phyloP scores from a whole-genome alignment of 495 filamentous ascomycete species.

The Glarea lozoyensis region DNA sequence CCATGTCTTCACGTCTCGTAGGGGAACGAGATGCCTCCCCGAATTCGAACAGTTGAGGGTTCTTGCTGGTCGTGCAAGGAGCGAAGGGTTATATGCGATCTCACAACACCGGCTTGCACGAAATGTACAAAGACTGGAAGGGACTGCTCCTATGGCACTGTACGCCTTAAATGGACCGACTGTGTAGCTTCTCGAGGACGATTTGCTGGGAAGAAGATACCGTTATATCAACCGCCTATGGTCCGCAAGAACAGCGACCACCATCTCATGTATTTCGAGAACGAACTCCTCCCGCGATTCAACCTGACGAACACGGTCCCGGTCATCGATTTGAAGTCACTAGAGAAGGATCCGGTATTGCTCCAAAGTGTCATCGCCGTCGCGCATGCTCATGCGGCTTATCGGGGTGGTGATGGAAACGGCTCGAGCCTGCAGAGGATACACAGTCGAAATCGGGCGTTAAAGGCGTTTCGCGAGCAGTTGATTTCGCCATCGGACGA shows the following conservation, averaged over 20 bases:
- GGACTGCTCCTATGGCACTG: constrained; percentile 28
- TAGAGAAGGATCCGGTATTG: constrained; percentile 21
- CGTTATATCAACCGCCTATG: constrained; percentile 15
- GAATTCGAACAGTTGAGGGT: constrained; percentile 29
- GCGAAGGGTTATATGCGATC: constrained; percentile 29
- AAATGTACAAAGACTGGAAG: constrained; percentile 26
- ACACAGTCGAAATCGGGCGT: constrained; percentile 23
- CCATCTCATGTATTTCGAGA: constrained; percentile 25
- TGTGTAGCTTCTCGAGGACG: constrained; percentile 22
- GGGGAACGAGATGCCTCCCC: constrained; percentile 22
- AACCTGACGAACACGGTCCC: constrained; percentile 21
- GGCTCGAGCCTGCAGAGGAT: constrained; percentile 22
- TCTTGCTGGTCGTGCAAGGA: constrained; percentile 33
- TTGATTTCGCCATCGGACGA: constrained; percentile 13
- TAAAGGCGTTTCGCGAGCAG: constrained; percentile 22
- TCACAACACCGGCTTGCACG: constrained; percentile 23
- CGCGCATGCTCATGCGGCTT: constrained; percentile 24
- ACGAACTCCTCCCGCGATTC: constrained; percentile 23
- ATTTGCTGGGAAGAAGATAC: constrained; percentile 25
- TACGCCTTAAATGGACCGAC: constrained; percentile 27
- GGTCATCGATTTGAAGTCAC: constrained; percentile 17
- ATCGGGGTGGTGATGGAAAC: constrained; percentile 19
- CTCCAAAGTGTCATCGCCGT: constrained; percentile 22
- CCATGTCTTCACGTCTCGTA: no score
- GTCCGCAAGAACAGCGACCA: constrained; percentile 16